Base-by-base conservation (phyloP, 768 basidiomycete species). In the Cytidiella melzeri region DNA sequence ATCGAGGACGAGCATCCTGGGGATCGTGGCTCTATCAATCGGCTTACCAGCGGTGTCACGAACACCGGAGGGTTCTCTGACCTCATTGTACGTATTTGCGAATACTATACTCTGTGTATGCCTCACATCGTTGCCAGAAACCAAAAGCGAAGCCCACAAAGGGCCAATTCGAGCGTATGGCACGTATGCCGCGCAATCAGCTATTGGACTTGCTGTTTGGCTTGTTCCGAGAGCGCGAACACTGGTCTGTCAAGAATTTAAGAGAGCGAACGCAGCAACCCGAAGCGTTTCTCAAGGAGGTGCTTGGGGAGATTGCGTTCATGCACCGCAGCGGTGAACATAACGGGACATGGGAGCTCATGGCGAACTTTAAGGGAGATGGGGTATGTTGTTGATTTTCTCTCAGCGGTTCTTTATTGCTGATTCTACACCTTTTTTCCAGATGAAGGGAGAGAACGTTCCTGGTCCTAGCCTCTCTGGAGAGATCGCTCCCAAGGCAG, bases 141-240 rank as follows among this genome's bases (percentile, higher is more conserved):
- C 72, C 80, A 13, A 88, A 84, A 67, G 76, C 69, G 34, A 88
- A 85, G 63, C 74, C 71, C 1, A 64, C 73, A 15, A 87, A 88
- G 57, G 84, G 84, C 24, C 70, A 77, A 12, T 87, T 87, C 69
- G 90, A 93, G 66, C 86, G 88, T 57, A 87, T 89, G 80, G 84
- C 87, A n/a, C 88, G 93, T 63, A 83, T 96, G 68, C 90, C 91
- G 5, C 76, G 85, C 47, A 87, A 92, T 68, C 87, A 94, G 61
- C 77, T 96, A 6, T 74, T 92, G 64, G 91, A 96, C 64, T 69
- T 84, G 47, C 74, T 96, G 37, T 94, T 94, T 67, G 57, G 68
- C 2, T 72, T 83, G 5, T 97, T 94, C 73, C 76, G 79, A 51
- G 82, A 91, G 52, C 76, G 76, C 39, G 77, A 83, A n/a, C 82